These are phyloP conservation scores for Diaporthe sp. DNA, from an alignment of 2,329 filamentous ascomycete species.

Conservation along the genomic window DNA sequence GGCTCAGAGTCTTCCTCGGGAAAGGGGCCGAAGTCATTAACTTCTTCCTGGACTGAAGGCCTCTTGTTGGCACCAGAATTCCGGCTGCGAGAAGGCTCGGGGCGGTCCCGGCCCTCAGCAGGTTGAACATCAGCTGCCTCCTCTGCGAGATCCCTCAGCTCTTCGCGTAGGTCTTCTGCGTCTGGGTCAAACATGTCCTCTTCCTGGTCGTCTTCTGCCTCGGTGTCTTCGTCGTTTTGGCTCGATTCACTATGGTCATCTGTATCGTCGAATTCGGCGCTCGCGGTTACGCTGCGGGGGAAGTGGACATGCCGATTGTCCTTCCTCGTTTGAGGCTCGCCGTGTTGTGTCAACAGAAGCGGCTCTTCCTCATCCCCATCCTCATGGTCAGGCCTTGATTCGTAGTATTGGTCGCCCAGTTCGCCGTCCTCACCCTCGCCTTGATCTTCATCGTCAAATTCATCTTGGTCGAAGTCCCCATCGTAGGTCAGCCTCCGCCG, in stretches of 20 bases:
- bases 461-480: conserved; percentile 55
- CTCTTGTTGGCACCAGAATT: conserved; percentile 48
- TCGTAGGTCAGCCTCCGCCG: conserved; percentile 65
- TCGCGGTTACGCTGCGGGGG: neutral
- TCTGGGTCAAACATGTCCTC: conserved; percentile 25
- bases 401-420: conserved; percentile 46
- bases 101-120: neutral
- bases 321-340: conserved; percentile 20
- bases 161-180: conserved; percentile 53
- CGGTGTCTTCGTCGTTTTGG: conserved; percentile 40
- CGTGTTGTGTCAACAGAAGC: conserved; percentile 35
- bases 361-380: conserved; percentile 42
- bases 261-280: conserved; percentile 41
- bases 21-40: conserved; percentile 17
- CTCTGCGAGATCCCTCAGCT: conserved; percentile 44
- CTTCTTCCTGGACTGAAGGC: neutral
- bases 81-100: conserved; percentile 28
- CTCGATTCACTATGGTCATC: conserved; percentile 43
- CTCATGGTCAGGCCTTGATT: conserved; percentile 40
- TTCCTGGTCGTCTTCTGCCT: conserved; percentile 42
- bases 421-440: conserved; percentile 51
- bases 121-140: conserved; percentile 42
- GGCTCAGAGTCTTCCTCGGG: conserved; percentile 1
- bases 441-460: conserved; percentile 52
- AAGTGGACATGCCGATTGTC: conserved; percentile 36